Base-by-base conservation (phyloP, 2,329 filamentous ascomycete species). In the Bipolaris zeicola region DNA sequence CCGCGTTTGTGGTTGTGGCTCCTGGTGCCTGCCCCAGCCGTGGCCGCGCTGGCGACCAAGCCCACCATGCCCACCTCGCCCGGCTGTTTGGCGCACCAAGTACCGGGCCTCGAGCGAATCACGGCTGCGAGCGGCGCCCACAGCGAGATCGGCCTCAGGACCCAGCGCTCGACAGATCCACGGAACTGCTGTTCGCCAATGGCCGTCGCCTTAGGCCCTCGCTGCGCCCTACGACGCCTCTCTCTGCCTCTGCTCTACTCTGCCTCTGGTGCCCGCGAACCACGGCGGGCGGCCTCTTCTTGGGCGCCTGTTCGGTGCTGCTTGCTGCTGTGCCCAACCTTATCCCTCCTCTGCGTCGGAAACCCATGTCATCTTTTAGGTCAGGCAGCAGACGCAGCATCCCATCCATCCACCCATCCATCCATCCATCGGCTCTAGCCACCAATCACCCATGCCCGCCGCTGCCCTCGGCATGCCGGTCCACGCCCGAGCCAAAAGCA, bases 31-130 rank as follows among this genome's bases (percentile, higher is more conserved):
- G 39, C 34, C 47, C 49, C 51, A 58, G 46, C 51, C 50, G 50
- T 59, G 62, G 62, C 65, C 65, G 60, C 52, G 55, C 60, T 60
- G 49, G 58, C 61, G 66, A 61, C 67, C 66, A 59, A 57, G 53
- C 38, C 50, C 51, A 50, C 51, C 38, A 37, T 52, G 62, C 38
- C 65, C 26, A 28, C 26, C 26, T 10, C 26, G 26, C 64, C 65
- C 66, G 64, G 57, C 64, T 60, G 42, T 50, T 49, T 66, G 69
- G 69, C 61, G 59, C 66, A 56, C 11, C 52, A 47, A 58, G 34
- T 53, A 50, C 47, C 53, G 41, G 44, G 48, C 50, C 22, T 50
- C 58, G 61, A 58, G 63, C 69, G 55, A 68, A 71, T 68, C 68
- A 68, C 47, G 26, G 24, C 8, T 33, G 24, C 38, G 45, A 44